These are phyloP conservation scores for Maudiozyma barnettii DNA, from an alignment of 805 yeast genomes.

Conservation along the genomic window DNA sequence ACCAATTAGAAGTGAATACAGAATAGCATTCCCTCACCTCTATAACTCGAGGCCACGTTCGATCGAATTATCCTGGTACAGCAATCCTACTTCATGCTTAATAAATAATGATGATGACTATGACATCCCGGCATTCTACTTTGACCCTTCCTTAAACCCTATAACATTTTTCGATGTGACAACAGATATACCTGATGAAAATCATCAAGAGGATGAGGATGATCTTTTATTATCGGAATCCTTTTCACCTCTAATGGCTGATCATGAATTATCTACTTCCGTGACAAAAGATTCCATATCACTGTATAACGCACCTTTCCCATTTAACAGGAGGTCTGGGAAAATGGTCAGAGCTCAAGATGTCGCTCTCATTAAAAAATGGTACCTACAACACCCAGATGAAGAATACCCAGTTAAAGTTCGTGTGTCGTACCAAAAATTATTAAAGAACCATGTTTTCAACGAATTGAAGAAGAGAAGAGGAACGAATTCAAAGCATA, in stretches of 20 bases:
- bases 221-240: slow-evolving; percentile 34
- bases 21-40: slow-evolving; percentile 76
- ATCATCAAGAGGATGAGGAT: slow-evolving; percentile 23
- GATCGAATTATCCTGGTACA: slow-evolving; percentile 54
- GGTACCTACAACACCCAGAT: slow-evolving; percentile 69
- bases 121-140: slow-evolving; percentile 46
- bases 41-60: slow-evolving; percentile 69
- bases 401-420: slow-evolving; percentile 62
- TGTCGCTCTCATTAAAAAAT: slow-evolving; percentile 69
- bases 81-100: slow-evolving; percentile 49
- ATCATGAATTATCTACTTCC: slow-evolving; percentile 37
- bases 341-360: slow-evolving; percentile 76
- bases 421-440: slow-evolving; percentile 78
- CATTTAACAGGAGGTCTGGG: slow-evolving; percentile 72
- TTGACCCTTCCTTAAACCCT: slow-evolving; percentile 47
- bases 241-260: slow-evolving; percentile 45
- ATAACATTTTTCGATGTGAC: slow-evolving; percentile 29
- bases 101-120: slow-evolving; percentile 35
- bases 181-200: slow-evolving; percentile 7
- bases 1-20: slow-evolving; percentile 72
- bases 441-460: slow-evolving; percentile 65
- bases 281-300: slow-evolving; percentile 49
- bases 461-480: slow-evolving; percentile 51
- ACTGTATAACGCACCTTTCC: slow-evolving; percentile 75
- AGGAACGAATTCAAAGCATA: slow-evolving; percentile 35